A percentile compares a stretch with the other conserved stretches of the same genome.
Conservation (phyloP, 768 basidiomycete species). For the Pleurotus tuber-regium region DNA sequence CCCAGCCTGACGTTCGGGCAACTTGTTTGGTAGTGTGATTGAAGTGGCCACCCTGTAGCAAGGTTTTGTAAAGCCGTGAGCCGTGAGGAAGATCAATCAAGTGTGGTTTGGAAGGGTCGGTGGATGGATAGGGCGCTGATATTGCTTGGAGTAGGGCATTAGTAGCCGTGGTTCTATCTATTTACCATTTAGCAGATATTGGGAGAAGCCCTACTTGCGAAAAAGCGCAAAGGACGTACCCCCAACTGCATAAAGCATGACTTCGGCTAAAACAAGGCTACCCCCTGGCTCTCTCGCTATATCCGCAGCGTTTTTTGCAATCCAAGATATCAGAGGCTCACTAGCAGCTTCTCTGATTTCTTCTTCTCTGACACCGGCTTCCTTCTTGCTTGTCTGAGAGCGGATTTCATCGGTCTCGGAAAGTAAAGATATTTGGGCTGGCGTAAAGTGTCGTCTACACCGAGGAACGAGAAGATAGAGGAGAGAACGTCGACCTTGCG, state of each 20-base stretch:
- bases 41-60: constrained; percentile 91
- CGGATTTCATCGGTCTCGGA: constrained; percentile 72
- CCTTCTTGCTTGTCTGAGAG: constrained; percentile 84
- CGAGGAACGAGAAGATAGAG: constrained; percentile 84
- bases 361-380: constrained; percentile 51
- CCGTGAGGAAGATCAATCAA: constrained; percentile 81
- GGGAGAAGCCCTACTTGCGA: not conserved
- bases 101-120: constrained; percentile 50
- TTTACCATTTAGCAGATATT: constrained; percentile 1
- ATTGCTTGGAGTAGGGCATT: constrained; percentile 60
- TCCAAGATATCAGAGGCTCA: constrained; percentile 67
- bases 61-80: constrained; percentile 82
- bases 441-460: constrained; percentile 84
- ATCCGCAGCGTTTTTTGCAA: constrained; percentile 58
- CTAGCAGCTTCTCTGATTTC: constrained; percentile 79
- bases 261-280: constrained; percentile 73
- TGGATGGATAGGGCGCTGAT: constrained; percentile 51
- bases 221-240: constrained; percentile 44
- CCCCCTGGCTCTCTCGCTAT: constrained; percentile 76
- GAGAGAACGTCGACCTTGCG: constrained; percentile 80
- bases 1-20: constrained; percentile 51
- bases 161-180: constrained; percentile 71
- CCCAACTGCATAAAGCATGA: constrained; percentile 84
- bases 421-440: constrained; percentile 67
- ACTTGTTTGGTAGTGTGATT: constrained; percentile 58